Conservation (phyloP, 768 basidiomycete genomes). For the Mycena albidolilacea region DNA sequence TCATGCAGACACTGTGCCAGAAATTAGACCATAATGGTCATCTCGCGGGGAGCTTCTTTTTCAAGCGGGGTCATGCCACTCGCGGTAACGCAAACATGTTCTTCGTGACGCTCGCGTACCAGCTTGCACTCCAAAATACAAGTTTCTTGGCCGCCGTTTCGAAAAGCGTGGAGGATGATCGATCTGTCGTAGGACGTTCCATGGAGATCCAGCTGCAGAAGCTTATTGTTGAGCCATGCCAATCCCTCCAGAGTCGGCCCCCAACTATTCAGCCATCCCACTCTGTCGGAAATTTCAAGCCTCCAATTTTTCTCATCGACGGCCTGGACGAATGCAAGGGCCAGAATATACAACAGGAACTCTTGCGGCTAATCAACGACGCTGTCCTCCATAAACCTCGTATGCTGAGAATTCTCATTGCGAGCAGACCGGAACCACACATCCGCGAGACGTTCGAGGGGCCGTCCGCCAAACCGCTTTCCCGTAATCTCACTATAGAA, state of each 20-base stretch:
- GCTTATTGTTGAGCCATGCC: conserved; percentile 11
- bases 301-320: not conserved
- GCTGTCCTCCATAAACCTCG: not conserved
- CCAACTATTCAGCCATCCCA: too few relatives aligned
- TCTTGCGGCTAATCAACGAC: not conserved
- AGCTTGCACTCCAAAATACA: not conserved
- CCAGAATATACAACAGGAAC: not conserved
- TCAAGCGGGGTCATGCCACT: too few relatives aligned
- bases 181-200: not conserved
- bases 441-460: not conserved
- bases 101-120: not conserved
- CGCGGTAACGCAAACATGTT: not conserved
- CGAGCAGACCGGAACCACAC: conserved; percentile 5
- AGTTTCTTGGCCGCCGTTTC: not conserved
- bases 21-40: not conserved
- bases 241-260: too few relatives aligned
- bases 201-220: not conserved
- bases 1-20: not conserved
- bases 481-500: too few relatives aligned
- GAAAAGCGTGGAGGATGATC: not conserved
- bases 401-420: not conserved
- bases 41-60: too few relatives aligned
- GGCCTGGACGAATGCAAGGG: conserved; percentile 9
- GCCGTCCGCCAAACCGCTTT: too few relatives aligned
- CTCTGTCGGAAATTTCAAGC: too few relatives aligned